Evolutionary conservation across 2,329 filamentous ascomycete genomes (phyloP).

Genomic region (Arachnomyces sp.): DNA sequence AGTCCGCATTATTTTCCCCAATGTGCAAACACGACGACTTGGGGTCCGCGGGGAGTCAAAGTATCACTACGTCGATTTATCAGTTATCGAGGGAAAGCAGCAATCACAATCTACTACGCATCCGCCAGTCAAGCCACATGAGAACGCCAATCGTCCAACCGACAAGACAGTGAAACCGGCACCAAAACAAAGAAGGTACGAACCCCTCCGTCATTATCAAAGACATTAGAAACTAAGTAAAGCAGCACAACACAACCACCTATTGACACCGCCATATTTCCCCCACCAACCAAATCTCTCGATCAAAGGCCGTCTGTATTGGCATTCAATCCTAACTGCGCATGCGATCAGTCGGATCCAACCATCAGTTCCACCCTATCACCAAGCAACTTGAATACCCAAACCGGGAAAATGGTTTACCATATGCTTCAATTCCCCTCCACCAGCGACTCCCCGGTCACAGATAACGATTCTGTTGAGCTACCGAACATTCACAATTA

Average conservation of each 20-base stretch:
- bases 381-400: constrained; percentile 28
- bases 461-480: constrained; percentile 62
- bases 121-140: no score
- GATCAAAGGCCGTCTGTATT: constrained; percentile 23
- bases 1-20: constrained; percentile 90
- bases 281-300: constrained; percentile 32
- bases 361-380: constrained; percentile 25
- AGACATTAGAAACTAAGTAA: no score
- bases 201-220: background rate
- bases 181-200: constrained; percentile 24
- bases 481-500: constrained; percentile 83
- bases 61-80: constrained; percentile 70
- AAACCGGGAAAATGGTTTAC: constrained; percentile 31
- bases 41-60: constrained; percentile 96
- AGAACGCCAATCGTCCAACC: no score
- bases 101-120: constrained; percentile 19
- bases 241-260: constrained; percentile 25
- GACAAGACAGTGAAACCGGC: constrained; percentile 17
- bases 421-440: constrained; percentile 32
- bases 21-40: constrained; percentile 81
- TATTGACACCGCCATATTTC: constrained; percentile 31
- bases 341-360: constrained; percentile 23
- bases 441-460: constrained; percentile 22
- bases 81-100: constrained; percentile 38
- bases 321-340: constrained; percentile 17